phyloP scores from a whole-genome alignment of 768 basidiomycete genomes.

The Pulveroboletus ravenelii region DNA sequence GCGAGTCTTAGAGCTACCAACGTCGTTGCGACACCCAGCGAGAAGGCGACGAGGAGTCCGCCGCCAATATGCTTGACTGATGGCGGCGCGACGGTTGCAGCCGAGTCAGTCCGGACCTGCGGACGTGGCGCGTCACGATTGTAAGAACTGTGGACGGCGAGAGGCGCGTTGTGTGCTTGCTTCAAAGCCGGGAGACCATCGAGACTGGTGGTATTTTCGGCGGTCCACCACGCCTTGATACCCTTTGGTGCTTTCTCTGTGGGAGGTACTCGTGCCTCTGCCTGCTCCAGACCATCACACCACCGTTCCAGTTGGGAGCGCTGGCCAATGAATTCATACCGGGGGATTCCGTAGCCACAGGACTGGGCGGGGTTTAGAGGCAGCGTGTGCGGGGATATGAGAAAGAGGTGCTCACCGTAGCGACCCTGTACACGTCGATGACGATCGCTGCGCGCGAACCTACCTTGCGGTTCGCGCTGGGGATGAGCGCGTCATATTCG shows the following conservation, averaged over 20 bases:
- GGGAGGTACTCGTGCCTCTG: conserved; percentile 30
- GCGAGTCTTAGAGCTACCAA: conserved; percentile 10
- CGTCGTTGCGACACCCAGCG: conserved; percentile 23
- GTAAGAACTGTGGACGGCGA: conserved; percentile 20
- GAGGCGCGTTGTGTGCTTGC: conserved; percentile 22
- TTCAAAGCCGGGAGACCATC: conserved; percentile 53
- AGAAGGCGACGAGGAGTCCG: conserved; percentile 27
- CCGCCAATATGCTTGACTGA: not conserved
- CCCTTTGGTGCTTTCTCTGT: conserved; percentile 34
- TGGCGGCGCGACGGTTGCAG: not conserved
- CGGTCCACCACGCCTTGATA: conserved; percentile 52
- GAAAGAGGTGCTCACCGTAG: conserved; percentile 31
- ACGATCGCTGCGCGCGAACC: conserved; percentile 61
- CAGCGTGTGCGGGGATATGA: not conserved
- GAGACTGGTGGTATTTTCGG: conserved; percentile 45
- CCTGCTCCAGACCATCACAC: conserved; percentile 40
- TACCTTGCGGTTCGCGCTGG: conserved; percentile 40
- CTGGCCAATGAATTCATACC: conserved; percentile 52
- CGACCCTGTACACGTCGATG: conserved; percentile 58
- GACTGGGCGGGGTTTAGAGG: conserved; percentile 39
- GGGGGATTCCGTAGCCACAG: conserved; percentile 62
- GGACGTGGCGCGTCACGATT: conserved; percentile 12
- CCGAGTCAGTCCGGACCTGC: not conserved
- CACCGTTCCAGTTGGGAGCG: conserved; percentile 49
- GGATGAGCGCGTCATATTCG: conserved; percentile 53